Evolutionary conservation across 2,329 filamentous ascomycete genomes (phyloP), one percentile per base, ranked within the genome.

Genomic region (Botrytis fabae): DNA sequence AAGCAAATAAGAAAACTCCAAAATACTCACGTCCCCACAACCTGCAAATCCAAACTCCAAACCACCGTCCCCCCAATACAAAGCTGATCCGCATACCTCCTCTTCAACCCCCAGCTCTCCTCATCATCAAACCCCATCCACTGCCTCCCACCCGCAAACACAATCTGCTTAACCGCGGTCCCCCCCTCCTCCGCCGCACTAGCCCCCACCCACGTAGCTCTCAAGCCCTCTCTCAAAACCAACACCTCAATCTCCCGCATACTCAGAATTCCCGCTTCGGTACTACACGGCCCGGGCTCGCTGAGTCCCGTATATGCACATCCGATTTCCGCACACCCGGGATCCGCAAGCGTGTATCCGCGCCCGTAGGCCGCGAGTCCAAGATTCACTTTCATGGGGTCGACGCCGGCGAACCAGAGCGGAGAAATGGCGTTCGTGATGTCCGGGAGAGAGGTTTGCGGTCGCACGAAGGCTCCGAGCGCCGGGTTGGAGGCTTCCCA

Each of bases 351-450:
- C 0, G 83, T 86, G 63, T 83, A 86, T 2, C 83, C 82, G 8
- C 85, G 80, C 0, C 85, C 85, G 70, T 88, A 88, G 65, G 81
- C 82, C 1, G 84, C 84, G 0, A 86, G 71, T 0, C 86, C 86
- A 4, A 87, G 76, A 72, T 85, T 85, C 51, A 87, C 76, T 74
- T 86, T 85, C 4, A 69, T 62, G 0, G 83, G 81, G 60, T 83
- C 74, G 0, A 87, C 70, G 1, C 80, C 79, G 48, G 81, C 82
- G 69, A 81, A 83, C 83, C 83, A 86, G 0, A 87, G 73, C 0
- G 83, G 82, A 0, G 81, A 57, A 0, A 83, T 79, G 4, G 80
- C 77, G 5, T 80, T 80, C 2, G 75, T 71, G n/a, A 86, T 85
- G 59, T 86, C 84, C 0, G 77, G 76, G 1, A 86, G 80, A 61